Percentiles rank a stretch among this genome's conserved stretches.
Evolutionary conservation across 2,329 filamentous ascomycete genomes (phyloP).

Genomic region (Fusarium floridanum): DNA sequence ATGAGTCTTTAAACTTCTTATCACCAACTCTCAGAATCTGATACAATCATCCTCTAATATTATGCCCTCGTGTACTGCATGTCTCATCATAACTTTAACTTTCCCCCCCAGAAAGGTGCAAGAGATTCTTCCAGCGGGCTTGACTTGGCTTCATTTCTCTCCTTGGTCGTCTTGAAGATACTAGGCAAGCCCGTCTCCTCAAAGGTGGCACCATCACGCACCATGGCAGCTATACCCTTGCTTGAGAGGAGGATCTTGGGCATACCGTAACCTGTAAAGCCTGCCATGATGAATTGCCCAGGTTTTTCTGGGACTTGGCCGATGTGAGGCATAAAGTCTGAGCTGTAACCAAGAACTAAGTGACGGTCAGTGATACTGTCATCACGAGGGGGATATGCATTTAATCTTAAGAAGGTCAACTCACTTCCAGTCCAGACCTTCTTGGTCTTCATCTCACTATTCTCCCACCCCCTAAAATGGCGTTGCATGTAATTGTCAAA

Average conservation of each 20-base stretch:
- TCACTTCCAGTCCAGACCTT: slow-evolving; percentile 47
- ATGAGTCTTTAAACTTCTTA: too few relatives aligned
- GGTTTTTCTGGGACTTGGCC: slow-evolving; percentile 52
- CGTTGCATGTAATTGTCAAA: slow-evolving; percentile 63
- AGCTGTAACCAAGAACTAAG: slow-evolving; percentile 57
- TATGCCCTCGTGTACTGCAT: background rate
- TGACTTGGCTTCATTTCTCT: background rate
- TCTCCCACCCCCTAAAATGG: slow-evolving; percentile 63
- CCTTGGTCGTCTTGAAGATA: background rate
- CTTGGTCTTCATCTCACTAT: slow-evolving; percentile 51
- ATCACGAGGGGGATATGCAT: background rate
- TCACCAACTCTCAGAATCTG: background rate
- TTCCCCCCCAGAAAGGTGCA: background rate
- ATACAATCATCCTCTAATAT: background rate
- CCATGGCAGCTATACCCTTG: slow-evolving; percentile 58
- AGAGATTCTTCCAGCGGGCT: background rate
- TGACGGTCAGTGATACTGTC: background rate
- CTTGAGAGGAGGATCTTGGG: slow-evolving; percentile 57
- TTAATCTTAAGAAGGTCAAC: slow-evolving; percentile 8
- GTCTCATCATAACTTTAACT: background rate
- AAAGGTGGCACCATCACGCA: slow-evolving; percentile 48
- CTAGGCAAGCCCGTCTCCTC: slow-evolving; percentile 53
- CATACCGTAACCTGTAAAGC: slow-evolving; percentile 66
- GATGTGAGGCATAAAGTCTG: slow-evolving; percentile 58
- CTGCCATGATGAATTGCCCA: slow-evolving; percentile 59